phyloP scores from a whole-genome alignment of 2,329 filamentous ascomycete genomes.

The Fusarium chaquense region DNA sequence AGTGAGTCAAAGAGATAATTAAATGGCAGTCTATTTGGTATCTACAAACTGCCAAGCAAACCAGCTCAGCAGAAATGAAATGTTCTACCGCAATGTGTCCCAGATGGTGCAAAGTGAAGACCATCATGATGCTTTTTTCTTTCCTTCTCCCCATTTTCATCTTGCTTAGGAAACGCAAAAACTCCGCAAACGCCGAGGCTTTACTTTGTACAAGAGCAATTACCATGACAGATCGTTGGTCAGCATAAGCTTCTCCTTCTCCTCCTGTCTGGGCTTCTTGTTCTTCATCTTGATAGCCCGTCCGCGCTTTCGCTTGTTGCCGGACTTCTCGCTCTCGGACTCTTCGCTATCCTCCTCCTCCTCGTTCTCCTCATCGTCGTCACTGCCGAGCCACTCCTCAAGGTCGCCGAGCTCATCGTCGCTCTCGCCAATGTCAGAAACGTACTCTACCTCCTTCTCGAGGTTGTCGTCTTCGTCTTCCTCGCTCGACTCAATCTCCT shows the following conservation, averaged over 20 bases:
- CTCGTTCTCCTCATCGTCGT: slow-evolving; percentile 69
- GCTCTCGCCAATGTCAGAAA: slow-evolving; percentile 88
- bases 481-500: slow-evolving; percentile 74
- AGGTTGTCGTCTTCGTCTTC: slow-evolving; percentile 79
- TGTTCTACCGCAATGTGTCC: slow-evolving; percentile 8
- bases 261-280: slow-evolving; percentile 65
- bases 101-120: not conserved
- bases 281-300: slow-evolving; percentile 60
- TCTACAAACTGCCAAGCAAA: slow-evolving; percentile 13
- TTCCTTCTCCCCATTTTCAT: slow-evolving; percentile 15
- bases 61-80: slow-evolving; percentile 3
- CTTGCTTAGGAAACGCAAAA: slow-evolving; percentile 26
- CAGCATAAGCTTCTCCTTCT: slow-evolving; percentile 68
- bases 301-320: slow-evolving; percentile 67
- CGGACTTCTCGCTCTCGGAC: slow-evolving; percentile 66
- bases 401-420: slow-evolving; percentile 84
- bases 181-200: slow-evolving; percentile 46
- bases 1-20: not conserved
- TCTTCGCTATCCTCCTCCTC: slow-evolving; percentile 71
- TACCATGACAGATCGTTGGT: slow-evolving; percentile 60
- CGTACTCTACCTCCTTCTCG: slow-evolving; percentile 87
- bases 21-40: slow-evolving; percentile 37
- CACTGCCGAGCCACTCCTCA: slow-evolving; percentile 92
- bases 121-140: slow-evolving; percentile 1
- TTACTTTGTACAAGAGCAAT: slow-evolving; percentile 20